These are phyloP conservation scores for Eimeria praecox DNA, from an alignment of 169 alveolate genomes.

Conservation along the genomic window DNA sequence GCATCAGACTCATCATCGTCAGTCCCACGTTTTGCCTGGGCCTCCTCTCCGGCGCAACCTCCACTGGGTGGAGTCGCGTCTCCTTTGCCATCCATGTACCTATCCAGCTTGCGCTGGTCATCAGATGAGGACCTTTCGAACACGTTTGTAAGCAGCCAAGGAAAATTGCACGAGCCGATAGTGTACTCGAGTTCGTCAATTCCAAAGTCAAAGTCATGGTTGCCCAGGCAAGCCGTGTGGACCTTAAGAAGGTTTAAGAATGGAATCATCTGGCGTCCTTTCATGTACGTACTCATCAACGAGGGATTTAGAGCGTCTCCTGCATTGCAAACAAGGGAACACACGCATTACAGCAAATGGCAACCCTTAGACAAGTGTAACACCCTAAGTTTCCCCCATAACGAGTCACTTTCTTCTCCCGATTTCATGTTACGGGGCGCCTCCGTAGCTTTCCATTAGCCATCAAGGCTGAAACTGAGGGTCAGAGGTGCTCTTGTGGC, in stretches of 20 bases:
- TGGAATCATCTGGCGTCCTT: slow-evolving; percentile 93
- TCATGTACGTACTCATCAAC: slow-evolving; percentile 89
- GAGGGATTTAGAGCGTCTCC: slow-evolving; percentile 97
- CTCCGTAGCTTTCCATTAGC: background rate
- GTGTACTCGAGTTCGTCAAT: slow-evolving; percentile 90
- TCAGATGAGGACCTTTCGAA: slow-evolving; percentile 84
- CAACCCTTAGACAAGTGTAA: background rate
- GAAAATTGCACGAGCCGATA: slow-evolving; percentile 87
- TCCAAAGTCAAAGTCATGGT: slow-evolving; percentile 96
- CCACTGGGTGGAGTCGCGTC: background rate
- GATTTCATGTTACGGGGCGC: background rate
- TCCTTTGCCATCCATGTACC: slow-evolving; percentile 17
- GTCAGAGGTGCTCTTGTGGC: background rate
- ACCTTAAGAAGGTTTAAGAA: slow-evolving; percentile 87
- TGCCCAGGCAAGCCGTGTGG: slow-evolving; percentile 95
- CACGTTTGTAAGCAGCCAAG: slow-evolving; percentile 92
- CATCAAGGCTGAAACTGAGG: no score
- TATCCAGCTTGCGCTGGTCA: slow-evolving; percentile 41
- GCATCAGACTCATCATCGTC: background rate
- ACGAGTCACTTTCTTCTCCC: background rate
- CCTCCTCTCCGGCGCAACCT: background rate
- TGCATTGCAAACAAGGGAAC: slow-evolving; percentile 6
- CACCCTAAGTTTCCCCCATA: background rate
- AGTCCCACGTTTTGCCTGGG: background rate
- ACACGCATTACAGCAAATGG: background rate